Base-by-base conservation (phyloP, 2,329 filamentous ascomycete species). In the Hypoxylon sp. region DNA sequence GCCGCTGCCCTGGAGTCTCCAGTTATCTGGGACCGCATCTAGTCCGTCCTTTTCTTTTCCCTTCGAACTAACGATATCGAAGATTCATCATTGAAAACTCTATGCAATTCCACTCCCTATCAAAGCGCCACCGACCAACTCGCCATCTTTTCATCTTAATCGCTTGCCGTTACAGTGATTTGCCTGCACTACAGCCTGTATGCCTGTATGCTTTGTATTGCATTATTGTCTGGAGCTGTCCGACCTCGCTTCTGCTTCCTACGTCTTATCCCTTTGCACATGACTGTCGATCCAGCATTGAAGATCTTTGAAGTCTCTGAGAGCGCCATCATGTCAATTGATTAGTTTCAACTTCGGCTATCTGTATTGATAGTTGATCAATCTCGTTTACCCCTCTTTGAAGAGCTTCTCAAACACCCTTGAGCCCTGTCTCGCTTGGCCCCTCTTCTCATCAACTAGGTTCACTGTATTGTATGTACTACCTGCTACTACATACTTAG, bases 301-400 rank as follows among this genome's bases (percentile, higher is more conserved):
- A 56, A 61, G 65, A 70, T 70, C 65, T 59, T 66, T 50, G 57
- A 62, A 23, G n/a, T n/a, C 34, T 56, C 41, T 50, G 17, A 60
- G 53, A 48, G 34, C 55, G 50, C 36, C 51, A 34, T 58, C 53
- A 43, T 66, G 56, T 61, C 56, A 63, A 66, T 68, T 65, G 58
- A 70, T 68, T 70, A 46, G 60, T 55, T 61, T 68, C 60, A 57
- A 59, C 56, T 61, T 70, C 68, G 68, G 68, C 60, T 70, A 68
- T 70, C 68, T 70, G 36, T 50, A 60, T 68, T 66, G 48, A 66
- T 45, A 66, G 65, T 60, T 68, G 65, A 68, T 66, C 65, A 68
- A 70, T 70, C 65, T 70, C 56, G 57, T 64, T 43, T 70, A 66
- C 65, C 68, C 68, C 68, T 68, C 68, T 66, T 61, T 61, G 51